Evolutionary conservation across 2,329 filamentous ascomycete genomes (phyloP), one percentile per base, ranked within the genome.

Genomic region (Penicillium sp.): DNA sequence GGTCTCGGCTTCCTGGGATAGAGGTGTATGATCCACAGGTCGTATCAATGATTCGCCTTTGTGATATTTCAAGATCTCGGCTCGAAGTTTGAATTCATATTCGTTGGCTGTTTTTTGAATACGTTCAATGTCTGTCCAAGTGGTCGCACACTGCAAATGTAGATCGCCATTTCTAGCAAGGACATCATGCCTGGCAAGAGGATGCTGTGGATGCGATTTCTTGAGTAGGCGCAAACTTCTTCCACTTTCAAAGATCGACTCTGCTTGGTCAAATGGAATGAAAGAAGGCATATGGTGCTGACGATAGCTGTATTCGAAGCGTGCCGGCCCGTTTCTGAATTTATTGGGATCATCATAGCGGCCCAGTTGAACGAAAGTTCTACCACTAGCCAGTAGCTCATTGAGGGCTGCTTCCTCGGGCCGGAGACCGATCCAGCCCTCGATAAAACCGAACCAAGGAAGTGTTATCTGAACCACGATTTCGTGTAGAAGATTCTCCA

Each of bases 221-320:
- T 85, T 83, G 41, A 96, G 77, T 47, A 94, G 85, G 7, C 88
- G 83, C 41, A 96, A 72, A 66, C 88, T 93, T 61, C 82, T 84
- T 3, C 90, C 91, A 3, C 86, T 88, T 66, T 95, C 90, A 58
- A 93, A 92, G n/a, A 94, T 84, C 4, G 80, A 76, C 44, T 82
- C 80, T 3, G 84, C 86, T 58, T 92, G 82, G 51, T 94, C 89
- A 4, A 76, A 68, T 0, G 86, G 81, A 37, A 95, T 78, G 59
- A 94, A 94, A 2, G 79, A 76, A 0, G 90, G 90, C 73, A 94
- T 84, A 55, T 83, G 82, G 23, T 81, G 75, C 18, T 60, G 54
- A 18, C 56, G 56, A 40, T 69, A 74, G 15, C 78, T 76, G 53
- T 88, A 84, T 26, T 92, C 79, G 5, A 83, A 72, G 59, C 84